Base-by-base conservation (phyloP, 1,284 basidiomycete species). In the Papiliotrema fonsecae region DNA sequence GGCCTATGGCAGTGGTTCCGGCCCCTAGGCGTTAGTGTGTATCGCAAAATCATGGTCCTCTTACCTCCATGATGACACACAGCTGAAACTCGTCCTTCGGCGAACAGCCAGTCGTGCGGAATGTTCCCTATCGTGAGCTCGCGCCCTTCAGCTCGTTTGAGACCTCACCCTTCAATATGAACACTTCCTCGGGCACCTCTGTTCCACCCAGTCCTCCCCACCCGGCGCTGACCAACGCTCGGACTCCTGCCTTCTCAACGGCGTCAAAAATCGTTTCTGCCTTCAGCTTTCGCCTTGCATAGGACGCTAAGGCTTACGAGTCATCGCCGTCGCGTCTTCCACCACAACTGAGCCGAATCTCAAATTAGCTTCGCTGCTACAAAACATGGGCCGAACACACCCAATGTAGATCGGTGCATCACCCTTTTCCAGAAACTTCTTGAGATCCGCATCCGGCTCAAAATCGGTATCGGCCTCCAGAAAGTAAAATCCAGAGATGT, bases 21-120 rank as follows among this genome's bases (percentile, higher is more conserved):
- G 83, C 83, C 3, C 82, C 62, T 62, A 39, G 2, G 22, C 30
- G 35, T 55, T 34, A 59, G 40, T 28, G 16, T 18, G 26, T 24
- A n/a, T 13, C 13, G 41, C 24, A 39, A 19, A 46, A 34, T 3
- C 16, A 55, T n/a, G n/a, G n/a, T n/a, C n/a, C n/a, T n/a, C 64
- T 57, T 28, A 64, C 70, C 83, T 4, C 83, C 84, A 58, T 85
- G 83, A 61, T 85, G 83, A n/a, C 82, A 81, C 0, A 85, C 82
- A 0, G 82, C 82, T 18, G 78, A 70, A 0, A 85, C 82, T 10
- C 81, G 69, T 28, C 61, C 62, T 0, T 70, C 61, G 10, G 78
- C 78, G 57, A 85, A 86, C 3, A 86, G 73, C 84, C 84, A 86
- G 65, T 85, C 83, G 62, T 85, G 83, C 0, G 83, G 82, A 1